phyloP scores from a whole-genome alignment of 495 filamentous ascomycete genomes.

The Podospora sp. region DNA sequence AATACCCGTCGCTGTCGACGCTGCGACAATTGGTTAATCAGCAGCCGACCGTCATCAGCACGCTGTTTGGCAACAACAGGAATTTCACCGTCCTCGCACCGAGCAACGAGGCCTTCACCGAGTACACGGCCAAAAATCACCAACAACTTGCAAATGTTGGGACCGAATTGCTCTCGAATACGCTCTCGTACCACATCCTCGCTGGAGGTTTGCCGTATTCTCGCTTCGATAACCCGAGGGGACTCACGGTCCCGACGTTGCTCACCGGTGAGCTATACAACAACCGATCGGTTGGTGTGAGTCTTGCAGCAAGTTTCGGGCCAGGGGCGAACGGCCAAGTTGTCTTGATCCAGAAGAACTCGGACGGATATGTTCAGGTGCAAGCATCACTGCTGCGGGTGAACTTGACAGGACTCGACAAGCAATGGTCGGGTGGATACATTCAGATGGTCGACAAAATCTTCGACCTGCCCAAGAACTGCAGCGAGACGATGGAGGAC shows the following conservation, averaged over 20 bases:
- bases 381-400: conserved; percentile 1
- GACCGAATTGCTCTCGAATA: neutral
- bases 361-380: conserved; percentile 8
- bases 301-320: conserved; percentile 15
- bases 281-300: conserved; percentile 23
- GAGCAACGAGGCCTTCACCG: conserved; percentile 1
- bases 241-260: conserved; percentile 25
- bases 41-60: neutral
- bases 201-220: conserved; percentile 7
- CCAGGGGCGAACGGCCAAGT: conserved; percentile 18
- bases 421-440: conserved; percentile 18
- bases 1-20: neutral
- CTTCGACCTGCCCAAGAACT: conserved; percentile 29
- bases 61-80: neutral
- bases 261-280: conserved; percentile 26
- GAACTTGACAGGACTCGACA: conserved; percentile 7
- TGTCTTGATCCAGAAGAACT: conserved; percentile 7
- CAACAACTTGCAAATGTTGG: neutral
- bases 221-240: conserved; percentile 20
- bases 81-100: conserved; percentile 4
- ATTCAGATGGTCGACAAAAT: conserved; percentile 29
- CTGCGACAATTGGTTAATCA: conserved; percentile 3
- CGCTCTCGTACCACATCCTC: conserved; percentile 24
- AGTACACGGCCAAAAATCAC: neutral
- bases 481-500: conserved; percentile 30